A percentile compares a stretch with the other conserved stretches of the same genome.
These are phyloP conservation scores for Globisporangium canariense DNA, from an alignment of 352 stramenopile genomes.

Conservation along the genomic window DNA sequence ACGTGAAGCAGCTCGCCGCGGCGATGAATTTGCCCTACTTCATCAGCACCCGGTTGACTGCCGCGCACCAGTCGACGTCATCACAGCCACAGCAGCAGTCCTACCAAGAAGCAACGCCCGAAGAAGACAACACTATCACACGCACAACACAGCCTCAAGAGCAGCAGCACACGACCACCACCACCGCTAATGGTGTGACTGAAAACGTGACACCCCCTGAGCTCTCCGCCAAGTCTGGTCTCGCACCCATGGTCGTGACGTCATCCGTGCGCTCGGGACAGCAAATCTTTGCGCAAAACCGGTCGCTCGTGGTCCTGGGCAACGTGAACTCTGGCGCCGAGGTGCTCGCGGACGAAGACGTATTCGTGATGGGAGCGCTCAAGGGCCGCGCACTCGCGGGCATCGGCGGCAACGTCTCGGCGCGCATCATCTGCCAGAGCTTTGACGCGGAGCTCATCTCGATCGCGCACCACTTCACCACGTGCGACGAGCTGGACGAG, in stretches of 20 bases:
- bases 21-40: slow-evolving; percentile 68
- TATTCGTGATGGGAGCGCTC: slow-evolving; percentile 76
- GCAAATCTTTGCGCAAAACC: slow-evolving; percentile 82
- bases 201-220: neutral
- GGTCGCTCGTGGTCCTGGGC: slow-evolving; percentile 78
- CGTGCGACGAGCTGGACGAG: slow-evolving; percentile 69
- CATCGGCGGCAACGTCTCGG: slow-evolving; percentile 68
- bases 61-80: slow-evolving; percentile 20
- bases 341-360: slow-evolving; percentile 84
- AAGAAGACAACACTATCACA: neutral
- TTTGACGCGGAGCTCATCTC: slow-evolving; percentile 90
- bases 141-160: neutral
- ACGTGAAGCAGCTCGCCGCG: slow-evolving; percentile 69
- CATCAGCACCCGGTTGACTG: slow-evolving; percentile 63
- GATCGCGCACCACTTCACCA: slow-evolving; percentile 89
- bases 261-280: slow-evolving; percentile 82
- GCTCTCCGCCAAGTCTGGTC: neutral
- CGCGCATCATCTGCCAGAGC: slow-evolving; percentile 66
- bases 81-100: slow-evolving; percentile 5
- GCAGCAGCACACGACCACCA: neutral
- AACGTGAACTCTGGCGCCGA: slow-evolving; percentile 87
- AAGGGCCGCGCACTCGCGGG: slow-evolving; percentile 85
- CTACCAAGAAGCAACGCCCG: neutral
- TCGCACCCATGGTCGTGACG: slow-evolving; percentile 62
- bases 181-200: neutral